Conservation (phyloP, 352 stramenopile genomes). For the Blastocystis sp. region DNA sequence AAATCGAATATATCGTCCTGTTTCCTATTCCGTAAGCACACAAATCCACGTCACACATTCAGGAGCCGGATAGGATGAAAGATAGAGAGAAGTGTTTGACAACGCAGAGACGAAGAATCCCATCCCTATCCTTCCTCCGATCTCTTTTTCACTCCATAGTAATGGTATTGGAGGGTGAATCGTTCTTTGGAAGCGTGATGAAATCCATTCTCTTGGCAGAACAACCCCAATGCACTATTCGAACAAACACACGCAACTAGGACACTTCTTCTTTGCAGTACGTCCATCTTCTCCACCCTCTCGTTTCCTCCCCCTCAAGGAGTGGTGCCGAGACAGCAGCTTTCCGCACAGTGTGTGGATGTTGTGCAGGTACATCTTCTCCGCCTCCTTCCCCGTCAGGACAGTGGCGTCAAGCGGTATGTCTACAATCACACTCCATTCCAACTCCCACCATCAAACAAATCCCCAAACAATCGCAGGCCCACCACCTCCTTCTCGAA, state of each 20-base stretch:
- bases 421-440: background rate
- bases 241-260: no score
- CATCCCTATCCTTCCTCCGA: no score
- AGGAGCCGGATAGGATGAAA: no score
- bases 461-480: background rate
- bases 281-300: background rate
- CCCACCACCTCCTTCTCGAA: background rate
- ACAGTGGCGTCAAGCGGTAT: background rate
- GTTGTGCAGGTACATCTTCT: background rate
- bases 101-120: no score
- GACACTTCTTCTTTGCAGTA: no score
- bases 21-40: background rate
- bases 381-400: background rate
- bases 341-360: background rate
- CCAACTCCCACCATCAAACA: background rate
- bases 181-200: no score
- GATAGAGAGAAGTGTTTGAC: no score
- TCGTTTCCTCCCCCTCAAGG: background rate
- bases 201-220: no score
- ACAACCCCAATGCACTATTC: no score
- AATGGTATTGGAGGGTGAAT: no score
- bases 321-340: background rate
- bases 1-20: background rate
- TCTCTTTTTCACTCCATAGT: no score
- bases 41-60: no score